Conservation (phyloP, 2,329 filamentous ascomycete species). For the Mycocentrospora acerina region DNA sequence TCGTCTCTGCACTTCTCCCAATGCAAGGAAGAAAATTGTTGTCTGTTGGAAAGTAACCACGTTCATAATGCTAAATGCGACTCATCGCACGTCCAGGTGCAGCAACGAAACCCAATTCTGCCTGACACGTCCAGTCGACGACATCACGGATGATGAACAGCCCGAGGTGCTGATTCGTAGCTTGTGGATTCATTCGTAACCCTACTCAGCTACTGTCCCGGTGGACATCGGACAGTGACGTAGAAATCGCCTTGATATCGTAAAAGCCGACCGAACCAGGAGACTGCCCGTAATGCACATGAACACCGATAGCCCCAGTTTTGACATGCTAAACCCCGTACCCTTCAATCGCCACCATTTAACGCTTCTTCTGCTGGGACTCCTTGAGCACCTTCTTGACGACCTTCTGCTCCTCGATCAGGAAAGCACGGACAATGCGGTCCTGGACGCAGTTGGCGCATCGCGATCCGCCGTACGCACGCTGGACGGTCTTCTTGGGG, state of each 20-base stretch:
- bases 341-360: constrained; percentile 30
- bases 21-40: no score
- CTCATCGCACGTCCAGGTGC: not conserved
- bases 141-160: constrained; percentile 7
- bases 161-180: constrained; percentile 16
- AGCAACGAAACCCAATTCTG: no score
- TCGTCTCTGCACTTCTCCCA: no score
- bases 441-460: constrained; percentile 99
- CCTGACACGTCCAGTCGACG: not conserved
- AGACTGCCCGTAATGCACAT: constrained; percentile 46
- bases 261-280: constrained; percentile 41
- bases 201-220: constrained; percentile 39
- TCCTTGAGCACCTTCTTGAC: constrained; percentile 99
- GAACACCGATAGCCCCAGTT: constrained; percentile 44
- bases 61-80: not conserved
- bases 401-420: constrained; percentile 99
- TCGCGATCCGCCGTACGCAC: constrained; percentile 94
- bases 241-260: constrained; percentile 42
- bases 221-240: constrained; percentile 32
- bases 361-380: constrained; percentile 74
- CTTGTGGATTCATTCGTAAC: constrained; percentile 37
- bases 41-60: no score
- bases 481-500: constrained; percentile 99
- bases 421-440: constrained; percentile 95
- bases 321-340: constrained; percentile 36